Conservation (phyloP, 83 land plant genomes). For the Isoetes engelmannii region DNA sequence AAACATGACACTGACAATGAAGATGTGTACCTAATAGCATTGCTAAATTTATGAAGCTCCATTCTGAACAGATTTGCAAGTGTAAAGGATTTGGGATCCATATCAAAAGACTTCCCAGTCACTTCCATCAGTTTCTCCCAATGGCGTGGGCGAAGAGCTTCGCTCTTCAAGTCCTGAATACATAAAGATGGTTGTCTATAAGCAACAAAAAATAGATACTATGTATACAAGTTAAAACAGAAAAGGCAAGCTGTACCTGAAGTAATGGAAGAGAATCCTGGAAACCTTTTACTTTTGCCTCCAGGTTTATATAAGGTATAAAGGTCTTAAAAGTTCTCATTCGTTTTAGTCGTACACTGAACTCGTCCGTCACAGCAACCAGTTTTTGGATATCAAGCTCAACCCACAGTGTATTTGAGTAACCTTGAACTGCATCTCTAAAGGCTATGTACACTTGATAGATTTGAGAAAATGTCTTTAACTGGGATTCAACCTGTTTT, state of each 20-base stretch:
- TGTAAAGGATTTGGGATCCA: constrained; percentile 40
- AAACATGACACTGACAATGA: no score
- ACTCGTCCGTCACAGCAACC: constrained; percentile 26
- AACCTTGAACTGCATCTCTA: constrained; percentile 16
- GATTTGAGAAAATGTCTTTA: constrained; percentile 22
- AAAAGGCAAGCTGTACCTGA: constrained; percentile 20
- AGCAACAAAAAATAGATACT: background rate
- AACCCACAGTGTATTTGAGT: constrained; percentile 31
- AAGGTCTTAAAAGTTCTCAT: constrained; percentile 23
- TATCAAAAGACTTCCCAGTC: constrained; percentile 36
- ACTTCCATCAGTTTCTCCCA: constrained; percentile 37
- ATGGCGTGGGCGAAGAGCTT: constrained; percentile 38
- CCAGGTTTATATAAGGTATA: constrained; percentile 25
- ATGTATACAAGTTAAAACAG: background rate
- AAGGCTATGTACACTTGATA: constrained; percentile 27
- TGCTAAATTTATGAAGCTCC: constrained; percentile 38
- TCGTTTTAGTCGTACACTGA: constrained; percentile 25
- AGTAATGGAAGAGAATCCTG: constrained; percentile 40
- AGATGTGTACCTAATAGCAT: constrained; percentile 18
- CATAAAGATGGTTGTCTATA: background rate
- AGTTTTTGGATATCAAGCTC: constrained; percentile 37
- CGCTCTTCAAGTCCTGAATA: constrained; percentile 35
- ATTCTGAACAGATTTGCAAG: constrained; percentile 33
- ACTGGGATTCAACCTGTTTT: constrained; percentile 27
- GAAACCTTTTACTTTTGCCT: constrained; percentile 33